phyloP scores from a whole-genome alignment of 495 filamentous ascomycete genomes.

The Neurospora sublineolata region DNA sequence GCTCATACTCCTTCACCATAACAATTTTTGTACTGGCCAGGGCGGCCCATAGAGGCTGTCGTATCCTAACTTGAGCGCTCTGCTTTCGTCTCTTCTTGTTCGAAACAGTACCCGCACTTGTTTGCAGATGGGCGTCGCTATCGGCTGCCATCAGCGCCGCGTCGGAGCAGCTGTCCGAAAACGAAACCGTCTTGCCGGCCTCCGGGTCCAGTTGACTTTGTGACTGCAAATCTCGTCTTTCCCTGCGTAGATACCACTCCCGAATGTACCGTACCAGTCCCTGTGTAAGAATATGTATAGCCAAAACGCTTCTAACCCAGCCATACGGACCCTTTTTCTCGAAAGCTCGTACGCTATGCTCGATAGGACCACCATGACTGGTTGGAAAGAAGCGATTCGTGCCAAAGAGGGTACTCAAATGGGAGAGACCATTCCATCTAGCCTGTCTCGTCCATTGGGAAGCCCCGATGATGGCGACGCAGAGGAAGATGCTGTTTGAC shows the following conservation, averaged over 20 bases:
- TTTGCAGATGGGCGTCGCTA: slow-evolving; percentile 29
- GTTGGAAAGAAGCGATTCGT: slow-evolving; percentile 28
- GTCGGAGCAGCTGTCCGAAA: slow-evolving; percentile 25
- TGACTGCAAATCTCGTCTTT: slow-evolving; percentile 35
- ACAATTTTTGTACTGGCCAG: slow-evolving; percentile 90
- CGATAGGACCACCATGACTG: slow-evolving; percentile 31
- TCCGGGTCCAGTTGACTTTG: slow-evolving; percentile 36
- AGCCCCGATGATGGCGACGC: slow-evolving; percentile 71
- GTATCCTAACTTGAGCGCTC: slow-evolving; percentile 75
- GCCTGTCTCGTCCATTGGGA: slow-evolving; percentile 49
- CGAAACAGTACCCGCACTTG: slow-evolving; percentile 20
- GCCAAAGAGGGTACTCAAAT: slow-evolving; percentile 29
- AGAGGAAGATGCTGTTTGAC: slow-evolving; percentile 62
- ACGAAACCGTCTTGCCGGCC: slow-evolving; percentile 30
- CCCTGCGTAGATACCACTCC: slow-evolving; percentile 45
- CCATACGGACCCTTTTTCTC: slow-evolving; percentile 39
- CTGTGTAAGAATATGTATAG: slow-evolving; percentile 84
- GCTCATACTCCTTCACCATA: slow-evolving; percentile 83
- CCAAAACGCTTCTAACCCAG: slow-evolving; percentile 51
- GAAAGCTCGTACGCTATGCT: slow-evolving; percentile 26
- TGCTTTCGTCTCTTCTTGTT: slow-evolving; percentile 82
- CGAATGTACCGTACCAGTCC: slow-evolving; percentile 53
- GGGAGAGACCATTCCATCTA: slow-evolving; percentile 32
- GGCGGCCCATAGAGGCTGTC: slow-evolving; percentile 89
- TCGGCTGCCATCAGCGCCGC: slow-evolving; percentile 35